These are phyloP conservation scores for Aspergillus mulundensis DNA, from an alignment of 495 filamentous ascomycete species.

Conservation along the genomic window DNA sequence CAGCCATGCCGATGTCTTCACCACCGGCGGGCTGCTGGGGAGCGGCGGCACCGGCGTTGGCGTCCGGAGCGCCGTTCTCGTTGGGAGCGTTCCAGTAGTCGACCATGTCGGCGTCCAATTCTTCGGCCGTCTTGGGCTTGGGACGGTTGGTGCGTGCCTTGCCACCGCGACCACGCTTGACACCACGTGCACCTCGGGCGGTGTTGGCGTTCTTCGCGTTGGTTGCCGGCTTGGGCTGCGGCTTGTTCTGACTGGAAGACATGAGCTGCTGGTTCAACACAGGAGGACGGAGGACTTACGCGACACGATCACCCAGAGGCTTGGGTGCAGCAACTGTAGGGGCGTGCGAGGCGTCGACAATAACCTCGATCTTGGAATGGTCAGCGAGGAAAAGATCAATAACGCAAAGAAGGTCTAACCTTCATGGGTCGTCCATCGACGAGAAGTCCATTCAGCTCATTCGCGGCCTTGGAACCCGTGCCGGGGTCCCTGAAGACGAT, in stretches of 20 bases:
- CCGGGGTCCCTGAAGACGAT: slow-evolving; percentile 73
- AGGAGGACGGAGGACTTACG: slow-evolving; percentile 44
- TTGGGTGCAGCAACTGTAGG: slow-evolving; percentile 62
- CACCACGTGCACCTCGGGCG: slow-evolving; percentile 41
- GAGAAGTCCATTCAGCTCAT: slow-evolving; percentile 76
- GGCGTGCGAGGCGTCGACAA: slow-evolving; percentile 71
- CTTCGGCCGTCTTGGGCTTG: slow-evolving; percentile 85
- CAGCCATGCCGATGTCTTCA: slow-evolving; percentile 50
- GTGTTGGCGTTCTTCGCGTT: slow-evolving; percentile 54
- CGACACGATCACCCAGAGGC: slow-evolving; percentile 80
- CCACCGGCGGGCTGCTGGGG: slow-evolving; percentile 32
- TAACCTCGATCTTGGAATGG: slow-evolving; percentile 68
- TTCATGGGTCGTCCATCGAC: slow-evolving; percentile 90
- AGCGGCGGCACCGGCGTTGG: slow-evolving; percentile 37
- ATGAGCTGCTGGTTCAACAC: slow-evolving; percentile 12
- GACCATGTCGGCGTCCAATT: slow-evolving; percentile 90
- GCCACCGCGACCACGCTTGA: slow-evolving; percentile 46
- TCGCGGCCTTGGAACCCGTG: slow-evolving; percentile 74
- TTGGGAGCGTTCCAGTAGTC: slow-evolving; percentile 67
- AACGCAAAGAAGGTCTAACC: slow-evolving; percentile 43
- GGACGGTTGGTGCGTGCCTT: slow-evolving; percentile 54
- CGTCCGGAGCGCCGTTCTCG: slow-evolving; percentile 36
- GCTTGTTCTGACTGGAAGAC: slow-evolving; percentile 56
- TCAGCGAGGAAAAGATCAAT: background rate
- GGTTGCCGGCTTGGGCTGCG: slow-evolving; percentile 81